Base-by-base conservation (phyloP, 139 green algal species). In the Chlorella sp. region DNA sequence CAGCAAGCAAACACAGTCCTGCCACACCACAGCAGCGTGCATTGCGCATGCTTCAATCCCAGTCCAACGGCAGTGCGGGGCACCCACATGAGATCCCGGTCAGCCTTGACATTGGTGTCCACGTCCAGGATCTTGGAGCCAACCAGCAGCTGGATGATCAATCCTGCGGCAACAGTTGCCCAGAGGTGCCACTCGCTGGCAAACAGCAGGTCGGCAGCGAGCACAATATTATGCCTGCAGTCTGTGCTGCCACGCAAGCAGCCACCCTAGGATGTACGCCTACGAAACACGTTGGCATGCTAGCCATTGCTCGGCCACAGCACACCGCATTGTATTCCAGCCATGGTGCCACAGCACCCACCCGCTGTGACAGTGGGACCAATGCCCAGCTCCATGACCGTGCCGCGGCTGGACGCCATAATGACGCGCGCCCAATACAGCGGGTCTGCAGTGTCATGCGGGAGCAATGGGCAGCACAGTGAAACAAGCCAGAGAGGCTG, bases 401-500 rank as follows among this genome's bases (percentile, higher is more conserved):
- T 85, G 55, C 80, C 80, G 47, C 87, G 87, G 87, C 98, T 98
- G 55, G 93, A 98, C 16, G 97, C 97, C 94, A 99, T 97, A 90
- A 99, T 99, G 15, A 99, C 96, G 65, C 97, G 95, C n/a, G 95
- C 94, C 96, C 97, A 99, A 88, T 99, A 99, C 88, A 99, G 98
- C 16, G 97, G 97, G 90, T 99, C 97, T 60, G 51, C 15, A 15
- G 51, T 21, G 51, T 3, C 11, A 60, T 2, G 51, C 21, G 51
- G 51, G 12, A 60, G 51, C 51, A 60, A 23, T n/a, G n/a, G 51
- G 51, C 11, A 20, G 21, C 11, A 15, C 51, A 21, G 51, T 60
- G 15, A 23, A 23, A n/a, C n/a, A n/a, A n/a, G n/a, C n/a, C n/a
- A n/a, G n/a, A n/a, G n/a, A n/a, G n/a, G n/a, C n/a, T n/a, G n/a